phyloP scores from a whole-genome alignment of 2,329 filamentous ascomycete genomes.

The Phyllosticta capitalensis region DNA sequence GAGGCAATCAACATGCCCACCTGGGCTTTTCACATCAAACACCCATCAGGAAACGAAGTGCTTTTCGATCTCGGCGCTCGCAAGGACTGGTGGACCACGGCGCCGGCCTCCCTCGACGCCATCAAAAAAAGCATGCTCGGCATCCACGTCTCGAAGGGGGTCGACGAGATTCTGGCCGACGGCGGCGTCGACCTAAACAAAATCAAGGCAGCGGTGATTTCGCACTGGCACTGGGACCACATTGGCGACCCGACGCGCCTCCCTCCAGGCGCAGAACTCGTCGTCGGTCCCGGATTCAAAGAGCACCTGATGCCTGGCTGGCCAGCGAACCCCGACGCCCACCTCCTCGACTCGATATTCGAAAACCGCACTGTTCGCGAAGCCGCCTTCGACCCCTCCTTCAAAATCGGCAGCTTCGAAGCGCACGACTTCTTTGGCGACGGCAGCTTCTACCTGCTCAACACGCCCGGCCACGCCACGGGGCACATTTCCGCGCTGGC shows the following conservation, averaged over 20 bases:
- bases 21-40: conserved; percentile 41
- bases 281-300: conserved; percentile 47
- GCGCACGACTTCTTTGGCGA: conserved; percentile 48
- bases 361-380: conserved; percentile 18
- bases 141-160: conserved; percentile 34
- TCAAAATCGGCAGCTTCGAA: not conserved
- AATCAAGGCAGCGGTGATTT: conserved; percentile 29
- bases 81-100: conserved; percentile 36
- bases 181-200: conserved; percentile 21
- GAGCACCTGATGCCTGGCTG: conserved; percentile 38
- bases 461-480: conserved; percentile 44
- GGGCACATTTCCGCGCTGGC: conserved; percentile 44
- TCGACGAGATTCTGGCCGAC: conserved; percentile 29
- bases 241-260: conserved; percentile 42
- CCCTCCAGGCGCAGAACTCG: conserved; percentile 35
- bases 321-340: conserved; percentile 25
- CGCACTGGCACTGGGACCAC: conserved; percentile 44
- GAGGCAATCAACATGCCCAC: conserved; percentile 23
- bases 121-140: conserved; percentile 25
- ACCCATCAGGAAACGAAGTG: conserved; percentile 31
- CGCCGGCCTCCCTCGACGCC: not conserved
- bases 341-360: conserved; percentile 19
- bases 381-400: conserved; percentile 24
- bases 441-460: conserved; percentile 46
- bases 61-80: conserved; percentile 41